Conservation (phyloP, 768 basidiomycete species). For the Termitomyces sp. region DNA sequence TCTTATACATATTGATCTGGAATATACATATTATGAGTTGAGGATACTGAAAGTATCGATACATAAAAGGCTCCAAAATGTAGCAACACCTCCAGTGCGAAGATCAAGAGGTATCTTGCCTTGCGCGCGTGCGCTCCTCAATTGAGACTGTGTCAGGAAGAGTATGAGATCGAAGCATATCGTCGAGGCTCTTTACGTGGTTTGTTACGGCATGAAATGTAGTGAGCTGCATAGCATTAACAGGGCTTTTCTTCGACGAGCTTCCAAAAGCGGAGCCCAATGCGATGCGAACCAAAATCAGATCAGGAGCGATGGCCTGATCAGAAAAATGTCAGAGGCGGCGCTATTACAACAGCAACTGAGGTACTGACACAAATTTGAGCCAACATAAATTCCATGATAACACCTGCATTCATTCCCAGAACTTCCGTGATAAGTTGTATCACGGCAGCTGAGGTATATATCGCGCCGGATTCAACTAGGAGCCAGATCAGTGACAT, state of each 20-base stretch:
- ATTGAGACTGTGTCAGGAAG: background rate
- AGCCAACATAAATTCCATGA: conserved; percentile 20
- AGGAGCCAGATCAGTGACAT: conserved; percentile 18
- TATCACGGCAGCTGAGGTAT: conserved; percentile 20
- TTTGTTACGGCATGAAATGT: background rate
- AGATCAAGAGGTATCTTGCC: background rate
- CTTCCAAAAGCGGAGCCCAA: background rate
- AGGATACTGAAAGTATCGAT: background rate
- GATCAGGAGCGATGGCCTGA: conserved; percentile 8
- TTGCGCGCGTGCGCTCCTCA: background rate
- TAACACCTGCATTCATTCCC: conserved; percentile 17
- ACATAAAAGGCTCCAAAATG: background rate
- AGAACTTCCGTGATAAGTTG: conserved; percentile 8
- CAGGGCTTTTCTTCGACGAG: background rate
- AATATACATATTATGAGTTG: background rate
- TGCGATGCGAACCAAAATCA: conserved; percentile 1
- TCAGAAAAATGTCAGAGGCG: background rate
- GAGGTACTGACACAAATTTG: conserved; percentile 19
- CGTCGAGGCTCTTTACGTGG: background rate
- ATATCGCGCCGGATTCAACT: conserved; percentile 20
- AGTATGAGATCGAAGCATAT: background rate
- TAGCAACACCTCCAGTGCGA: background rate
- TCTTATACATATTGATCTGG: background rate
- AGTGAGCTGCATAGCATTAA: background rate
- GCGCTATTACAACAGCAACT: background rate